These are phyloP conservation scores for Oryza longistaminata DNA, from an alignment of 176 grass and related monocot genomes.

Conservation along the genomic window DNA sequence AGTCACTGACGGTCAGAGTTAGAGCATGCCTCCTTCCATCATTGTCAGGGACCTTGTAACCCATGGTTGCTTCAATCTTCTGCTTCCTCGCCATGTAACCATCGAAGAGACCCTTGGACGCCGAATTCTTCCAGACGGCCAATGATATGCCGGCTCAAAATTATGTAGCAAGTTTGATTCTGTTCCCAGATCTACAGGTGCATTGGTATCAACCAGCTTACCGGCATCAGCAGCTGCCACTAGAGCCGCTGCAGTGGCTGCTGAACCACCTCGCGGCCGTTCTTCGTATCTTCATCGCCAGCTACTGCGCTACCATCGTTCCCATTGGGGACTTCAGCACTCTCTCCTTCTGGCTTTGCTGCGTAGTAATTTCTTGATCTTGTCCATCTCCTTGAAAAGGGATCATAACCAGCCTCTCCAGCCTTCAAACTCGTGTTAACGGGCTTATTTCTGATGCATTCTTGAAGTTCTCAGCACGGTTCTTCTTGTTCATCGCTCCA, in stretches of 20 bases:
- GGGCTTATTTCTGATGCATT: constrained; percentile 91
- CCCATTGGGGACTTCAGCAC: constrained; percentile 39
- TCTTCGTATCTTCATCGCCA: constrained; percentile 43
- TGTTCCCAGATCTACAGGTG: constrained; percentile 82
- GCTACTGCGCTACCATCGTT: constrained; percentile 8
- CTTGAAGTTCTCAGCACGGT: constrained; percentile 91
- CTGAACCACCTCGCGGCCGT: constrained; percentile 42
- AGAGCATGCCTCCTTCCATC: constrained; percentile 79
- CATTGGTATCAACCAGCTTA: constrained; percentile 85
- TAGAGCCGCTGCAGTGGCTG: constrained; percentile 66
- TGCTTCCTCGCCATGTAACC: constrained; percentile 81
- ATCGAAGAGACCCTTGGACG: constrained; percentile 64
- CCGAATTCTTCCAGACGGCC: constrained; percentile 67
- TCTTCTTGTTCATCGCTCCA: constrained; percentile 98
- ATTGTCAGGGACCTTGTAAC: constrained; percentile 68
- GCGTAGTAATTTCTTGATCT: constrained; percentile 88
- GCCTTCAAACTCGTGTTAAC: constrained; percentile 80
- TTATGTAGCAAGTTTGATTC: constrained; percentile 67
- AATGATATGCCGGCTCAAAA: constrained; percentile 82
- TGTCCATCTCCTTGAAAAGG: constrained; percentile 97
- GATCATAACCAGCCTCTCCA: constrained; percentile 96
- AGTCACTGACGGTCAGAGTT: constrained; percentile 69
- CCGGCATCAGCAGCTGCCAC: constrained; percentile 83
- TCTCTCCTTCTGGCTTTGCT: constrained; percentile 57
- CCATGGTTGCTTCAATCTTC: constrained; percentile 70